Evolutionary conservation across 768 basidiomycete genomes (phyloP).

Genomic region (Mycena leptocephala): DNA sequence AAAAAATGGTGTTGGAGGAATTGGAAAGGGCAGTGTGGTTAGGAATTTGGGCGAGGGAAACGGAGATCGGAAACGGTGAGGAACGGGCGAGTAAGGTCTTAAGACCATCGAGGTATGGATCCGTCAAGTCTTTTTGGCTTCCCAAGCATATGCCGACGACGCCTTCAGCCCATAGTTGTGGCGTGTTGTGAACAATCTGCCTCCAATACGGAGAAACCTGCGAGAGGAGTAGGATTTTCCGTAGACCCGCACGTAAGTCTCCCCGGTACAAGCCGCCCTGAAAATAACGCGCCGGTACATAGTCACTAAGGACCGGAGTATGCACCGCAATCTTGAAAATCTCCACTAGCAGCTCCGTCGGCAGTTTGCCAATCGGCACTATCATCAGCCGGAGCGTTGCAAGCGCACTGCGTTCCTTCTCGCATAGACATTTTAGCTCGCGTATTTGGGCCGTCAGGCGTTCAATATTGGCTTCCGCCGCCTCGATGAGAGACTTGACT

Average conservation of each 20-base stretch:
- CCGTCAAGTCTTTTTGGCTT: not conserved
- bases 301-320: not conserved
- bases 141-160: not conserved
- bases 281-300: no score
- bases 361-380: conserved; percentile 14
- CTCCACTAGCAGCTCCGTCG: conserved; percentile 16
- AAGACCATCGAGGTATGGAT: not conserved
- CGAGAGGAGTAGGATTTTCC: not conserved
- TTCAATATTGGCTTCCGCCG: conserved; percentile 15
- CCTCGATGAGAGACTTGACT: conserved; percentile 16
- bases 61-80: conserved; percentile 4
- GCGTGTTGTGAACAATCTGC: not conserved
- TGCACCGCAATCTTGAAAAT: conserved; percentile 18
- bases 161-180: conserved; percentile 19
- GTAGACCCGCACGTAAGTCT: not conserved
- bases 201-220: conserved; percentile 22
- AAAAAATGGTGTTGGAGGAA: not conserved
- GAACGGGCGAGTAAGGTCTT: conserved; percentile 2
- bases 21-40: no score
- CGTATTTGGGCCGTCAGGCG: conserved; percentile 1
- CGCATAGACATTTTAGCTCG: not conserved
- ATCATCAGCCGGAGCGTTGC: not conserved
- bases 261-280: no score
- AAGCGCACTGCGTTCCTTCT: not conserved
- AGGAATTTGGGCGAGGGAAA: not conserved